A percentile compares a stretch with the other conserved stretches of the same genome.
These are phyloP conservation scores for Hapsidospora chrysogenum DNA, from an alignment of 495 filamentous ascomycete species.

Conservation along the genomic window DNA sequence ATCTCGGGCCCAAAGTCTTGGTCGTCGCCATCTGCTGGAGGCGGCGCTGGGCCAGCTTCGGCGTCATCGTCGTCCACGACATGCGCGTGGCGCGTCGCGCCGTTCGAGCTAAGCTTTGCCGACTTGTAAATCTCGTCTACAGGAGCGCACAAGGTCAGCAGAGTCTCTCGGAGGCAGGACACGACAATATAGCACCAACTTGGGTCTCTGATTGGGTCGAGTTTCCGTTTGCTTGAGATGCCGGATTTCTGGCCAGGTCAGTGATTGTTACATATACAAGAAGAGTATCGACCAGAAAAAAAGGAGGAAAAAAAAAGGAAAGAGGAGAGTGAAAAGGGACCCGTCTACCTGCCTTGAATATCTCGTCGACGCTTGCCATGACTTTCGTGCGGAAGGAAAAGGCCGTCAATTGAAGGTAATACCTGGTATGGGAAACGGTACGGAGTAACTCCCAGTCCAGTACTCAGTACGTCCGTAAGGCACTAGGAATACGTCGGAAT, in stretches of 20 bases:
- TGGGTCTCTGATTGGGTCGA: conserved; percentile 52
- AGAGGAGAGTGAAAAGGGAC: background rate
- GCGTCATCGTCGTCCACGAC: conserved; percentile 36
- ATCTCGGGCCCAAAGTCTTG: conserved; percentile 50
- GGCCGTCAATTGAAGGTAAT: no score
- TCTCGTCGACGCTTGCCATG: conserved; percentile 64
- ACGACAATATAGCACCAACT: conserved; percentile 30
- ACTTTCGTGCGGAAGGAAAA: no score
- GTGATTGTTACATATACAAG: no score
- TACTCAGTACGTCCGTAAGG: no score
- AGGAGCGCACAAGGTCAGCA: background rate
- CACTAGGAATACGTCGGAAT: no score
- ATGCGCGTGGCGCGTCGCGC: conserved; percentile 19
- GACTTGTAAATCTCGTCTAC: conserved; percentile 80
- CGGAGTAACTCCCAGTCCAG: no score
- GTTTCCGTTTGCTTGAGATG: conserved; percentile 52
- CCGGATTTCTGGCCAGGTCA: conserved; percentile 32
- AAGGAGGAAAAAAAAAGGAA: background rate
- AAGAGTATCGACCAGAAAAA: background rate
- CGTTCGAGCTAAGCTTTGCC: conserved; percentile 48
- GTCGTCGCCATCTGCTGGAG: conserved; percentile 21
- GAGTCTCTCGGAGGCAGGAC: background rate
- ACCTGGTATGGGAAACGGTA: no score
- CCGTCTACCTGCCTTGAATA: conserved; percentile 53
- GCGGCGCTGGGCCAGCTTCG: conserved; percentile 28